Evolutionary conservation across 257 asterid genomes (phyloP), one percentile per base, ranked within the genome.

Genomic region (Orobanche coerulescens): DNA sequence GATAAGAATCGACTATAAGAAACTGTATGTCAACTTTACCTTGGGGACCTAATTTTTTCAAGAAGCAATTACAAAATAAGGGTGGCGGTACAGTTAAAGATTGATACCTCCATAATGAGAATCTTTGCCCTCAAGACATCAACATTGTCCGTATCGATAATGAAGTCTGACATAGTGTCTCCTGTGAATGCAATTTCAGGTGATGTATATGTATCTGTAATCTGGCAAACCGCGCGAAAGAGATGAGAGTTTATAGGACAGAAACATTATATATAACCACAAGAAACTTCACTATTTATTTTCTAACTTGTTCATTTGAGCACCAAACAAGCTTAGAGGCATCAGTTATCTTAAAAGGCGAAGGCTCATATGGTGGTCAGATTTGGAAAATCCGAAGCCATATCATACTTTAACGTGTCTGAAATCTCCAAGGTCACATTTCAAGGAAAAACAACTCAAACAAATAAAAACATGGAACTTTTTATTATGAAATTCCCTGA

Each of bases 121-220:
- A 93, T 75, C 77, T 80, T 93, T 34, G 92, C 93, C 73, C 62
- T 84, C 73, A 93, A 76, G 63, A 76, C 92, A 76, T 93, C 97
- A 33, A 64, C 64, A 65, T 89, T 89, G 46, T 82, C 81, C 6
- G 76, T 18, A 69, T 93, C 96, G n/a, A 70, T 60, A 54, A 93
- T 84, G 78, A 88, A 93, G 71, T 93, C 96, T 34, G 96, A 84
- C 83, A 71, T 89, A 4, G 98, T 93, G 74, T 89, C 98, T 58
- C 98, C 97, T 0, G 97, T 88, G 69, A 93, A 93, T 20, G 97
- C 97, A 66, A 93, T 73, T 77, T 93, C 98, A 68, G 98, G 97
- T 50, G 87, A 44, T 33, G 86, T 74, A 22, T 62, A 70, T 50
- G 95, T 80, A 69, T 88, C 66, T 13, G 95, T 84, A 70, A 93